Percentiles rank a stretch among this genome's conserved stretches.
Conservation (phyloP, 306 rosid species). For the Cucumis melo region DNA sequence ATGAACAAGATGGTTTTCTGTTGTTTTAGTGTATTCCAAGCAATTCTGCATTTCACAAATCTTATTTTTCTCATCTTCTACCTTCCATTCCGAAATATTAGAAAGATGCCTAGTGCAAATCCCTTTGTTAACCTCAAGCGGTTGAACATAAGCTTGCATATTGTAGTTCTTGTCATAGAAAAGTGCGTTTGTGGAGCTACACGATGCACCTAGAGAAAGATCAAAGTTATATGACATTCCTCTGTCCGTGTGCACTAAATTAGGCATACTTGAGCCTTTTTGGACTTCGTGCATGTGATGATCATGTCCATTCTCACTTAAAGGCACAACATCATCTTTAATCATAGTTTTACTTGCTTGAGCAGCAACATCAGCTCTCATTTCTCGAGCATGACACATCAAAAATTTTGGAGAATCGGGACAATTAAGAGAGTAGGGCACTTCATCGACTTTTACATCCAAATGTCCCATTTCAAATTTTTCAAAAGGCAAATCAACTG, state of each 20-base stretch:
- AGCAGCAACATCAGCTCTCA: slow-evolving; percentile 17
- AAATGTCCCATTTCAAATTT: slow-evolving; percentile 9
- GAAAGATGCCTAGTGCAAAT: slow-evolving; percentile 9
- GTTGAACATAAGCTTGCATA: slow-evolving; percentile 9
- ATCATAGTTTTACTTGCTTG: not conserved
- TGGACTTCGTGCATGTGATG: not conserved
- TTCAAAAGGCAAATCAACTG: slow-evolving; percentile 9
- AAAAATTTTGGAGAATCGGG: slow-evolving; percentile 12
- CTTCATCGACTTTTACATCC: slow-evolving; percentile 8
- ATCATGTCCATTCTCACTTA: not conserved
- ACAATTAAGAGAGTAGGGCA: slow-evolving; percentile 17
- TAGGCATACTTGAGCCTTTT: slow-evolving; percentile 4
- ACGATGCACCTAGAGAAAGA: slow-evolving; percentile 10
- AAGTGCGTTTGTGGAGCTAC: slow-evolving; percentile 9
- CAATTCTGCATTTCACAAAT: slow-evolving; percentile 5
- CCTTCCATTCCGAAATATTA: slow-evolving; percentile 11
- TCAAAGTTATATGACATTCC: slow-evolving; percentile 5
- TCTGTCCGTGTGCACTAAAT: slow-evolving; percentile 5
- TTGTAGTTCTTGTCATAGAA: not conserved
- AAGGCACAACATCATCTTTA: slow-evolving; percentile 11
- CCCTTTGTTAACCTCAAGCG: not conserved
- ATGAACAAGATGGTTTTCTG: slow-evolving; percentile 11
- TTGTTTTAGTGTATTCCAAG: slow-evolving; percentile 3
- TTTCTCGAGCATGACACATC: slow-evolving; percentile 5
- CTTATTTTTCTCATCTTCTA: slow-evolving; percentile 11